Evolutionary conservation across 257 asterid species (phyloP), one percentile per base, ranked within the genome.

Genomic region (Fraxinus americana): DNA sequence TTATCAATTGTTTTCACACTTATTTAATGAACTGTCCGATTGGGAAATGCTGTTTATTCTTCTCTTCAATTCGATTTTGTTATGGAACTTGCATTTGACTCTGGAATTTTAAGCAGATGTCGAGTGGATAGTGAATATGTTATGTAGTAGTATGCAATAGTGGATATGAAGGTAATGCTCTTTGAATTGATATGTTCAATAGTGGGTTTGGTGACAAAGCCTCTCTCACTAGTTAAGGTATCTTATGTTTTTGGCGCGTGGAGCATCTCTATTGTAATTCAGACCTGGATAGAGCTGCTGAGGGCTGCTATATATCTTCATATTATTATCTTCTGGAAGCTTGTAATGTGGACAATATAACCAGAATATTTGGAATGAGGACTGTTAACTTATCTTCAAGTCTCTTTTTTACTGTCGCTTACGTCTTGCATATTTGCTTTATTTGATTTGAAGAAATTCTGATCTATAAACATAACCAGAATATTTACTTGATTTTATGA

Each of bases 221-320:
- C 92, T 74, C 75, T 88, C 57, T 72, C 84, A 11, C 81, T 92
- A 17, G 89, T 86, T 75, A 85, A 79, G 71, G 65, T 80, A 65
- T 86, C 85, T 43, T 85, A 78, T 75, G 80, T 82, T 50, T 54
- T 90, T 5, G 89, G 89, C 30, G 63, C 78, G 13, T 77, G 82
- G 36, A 80, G 84, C 78, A 70, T 84, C 39, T 75, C 57, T 48
- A 52, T 84, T 13, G 82, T 89, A 9, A 48, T 76, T 8, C 87
- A 81, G 69, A 88, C 93, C 2, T 89, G 87, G 88, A 68, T 85
- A 19, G 97, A 92, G 80, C 71, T 91, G 34, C 82, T 91, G n/a
- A 82, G 83, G 74, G 84, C 81, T 48, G 80, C 82, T 70, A 35
- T 92, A 73, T 52, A n/a, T 59, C 75, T 89, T 74, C 93, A 89